These are phyloP conservation scores for Huntiella bhutanensis DNA, from an alignment of 2,329 filamentous ascomycete genomes.

Conservation along the genomic window DNA sequence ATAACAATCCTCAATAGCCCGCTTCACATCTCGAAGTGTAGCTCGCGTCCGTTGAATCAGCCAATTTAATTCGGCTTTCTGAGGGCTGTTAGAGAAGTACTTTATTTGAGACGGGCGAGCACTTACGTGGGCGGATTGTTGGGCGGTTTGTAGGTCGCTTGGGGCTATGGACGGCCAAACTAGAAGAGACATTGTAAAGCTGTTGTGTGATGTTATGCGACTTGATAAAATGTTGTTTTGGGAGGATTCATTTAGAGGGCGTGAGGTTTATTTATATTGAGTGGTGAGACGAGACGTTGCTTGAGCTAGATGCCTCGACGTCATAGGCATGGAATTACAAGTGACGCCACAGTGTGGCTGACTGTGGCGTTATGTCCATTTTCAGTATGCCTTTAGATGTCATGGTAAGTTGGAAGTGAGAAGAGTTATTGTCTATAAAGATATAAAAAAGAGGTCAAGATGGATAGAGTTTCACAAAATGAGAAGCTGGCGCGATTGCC, in stretches of 20 bases:
- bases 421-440: too few species aligned
- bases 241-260: too few species aligned
- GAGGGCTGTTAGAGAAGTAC: constrained; percentile 12
- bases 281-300: too few species aligned
- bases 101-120: neutral
- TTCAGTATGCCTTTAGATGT: neutral
- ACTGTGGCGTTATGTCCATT: constrained; percentile 1
- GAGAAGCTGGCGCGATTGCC: constrained; percentile 21
- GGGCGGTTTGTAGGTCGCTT: constrained; percentile 29
- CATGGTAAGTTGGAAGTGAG: neutral
- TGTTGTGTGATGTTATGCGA: too few species aligned
- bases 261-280: too few species aligned
- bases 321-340: neutral
- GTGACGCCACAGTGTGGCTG: constrained; percentile 2
- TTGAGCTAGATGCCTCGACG: too few species aligned
- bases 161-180: constrained; percentile 33
- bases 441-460: neutral
- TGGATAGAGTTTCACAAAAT: constrained; percentile 12
- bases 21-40: constrained; percentile 31
- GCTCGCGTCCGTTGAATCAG: constrained; percentile 30
- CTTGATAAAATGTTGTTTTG: too few species aligned
- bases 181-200: too few species aligned
- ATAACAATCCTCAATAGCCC: constrained; percentile 73
- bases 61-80: constrained; percentile 37
- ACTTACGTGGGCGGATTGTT: constrained; percentile 32